These are phyloP conservation scores for Chalaropsis ovoidea DNA, from an alignment of 2,329 filamentous ascomycete species.

Conservation along the genomic window DNA sequence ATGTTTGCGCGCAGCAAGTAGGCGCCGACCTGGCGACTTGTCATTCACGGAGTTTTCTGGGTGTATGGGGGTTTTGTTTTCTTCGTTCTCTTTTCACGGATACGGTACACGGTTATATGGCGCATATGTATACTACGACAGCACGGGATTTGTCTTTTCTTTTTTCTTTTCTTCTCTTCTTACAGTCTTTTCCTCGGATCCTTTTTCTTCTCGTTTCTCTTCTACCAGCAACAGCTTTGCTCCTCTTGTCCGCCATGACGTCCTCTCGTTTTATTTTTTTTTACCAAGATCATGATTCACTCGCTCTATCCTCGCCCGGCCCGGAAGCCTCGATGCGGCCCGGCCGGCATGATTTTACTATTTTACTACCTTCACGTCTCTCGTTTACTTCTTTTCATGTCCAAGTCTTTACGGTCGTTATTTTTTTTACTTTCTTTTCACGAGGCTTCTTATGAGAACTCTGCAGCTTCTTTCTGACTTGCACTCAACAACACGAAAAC, in stretches of 20 bases:
- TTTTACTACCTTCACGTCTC: constrained; percentile 5
- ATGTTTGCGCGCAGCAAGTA: constrained; percentile 26
- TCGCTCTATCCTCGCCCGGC: neutral
- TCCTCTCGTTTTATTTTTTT: constrained; percentile 17
- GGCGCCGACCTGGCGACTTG: neutral
- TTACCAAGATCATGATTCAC: constrained; percentile 2
- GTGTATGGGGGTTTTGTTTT: constrained; percentile 8
- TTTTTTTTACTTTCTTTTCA: neutral
- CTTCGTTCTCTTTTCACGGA: constrained; percentile 18
- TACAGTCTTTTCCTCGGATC: constrained; percentile 4
- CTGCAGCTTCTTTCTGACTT: neutral
- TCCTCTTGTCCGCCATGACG: constrained; percentile 16
- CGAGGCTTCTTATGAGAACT: neutral
- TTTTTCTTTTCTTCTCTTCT: constrained; percentile 13
- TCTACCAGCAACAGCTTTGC: neutral
- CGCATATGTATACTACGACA: constrained; percentile 19
- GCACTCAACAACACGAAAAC: neutral
- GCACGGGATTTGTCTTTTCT: constrained; percentile 12
- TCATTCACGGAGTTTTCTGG: constrained; percentile 14
- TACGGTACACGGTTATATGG: constrained; percentile 17
- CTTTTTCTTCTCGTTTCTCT: constrained; percentile 15
- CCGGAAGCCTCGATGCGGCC: neutral
- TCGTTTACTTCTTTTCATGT: constrained; percentile 1
- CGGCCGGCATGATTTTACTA: neutral
- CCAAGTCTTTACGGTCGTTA: neutral